phyloP scores from a whole-genome alignment of 2,329 filamentous ascomycete species.

The Xylariaceae sp. region DNA sequence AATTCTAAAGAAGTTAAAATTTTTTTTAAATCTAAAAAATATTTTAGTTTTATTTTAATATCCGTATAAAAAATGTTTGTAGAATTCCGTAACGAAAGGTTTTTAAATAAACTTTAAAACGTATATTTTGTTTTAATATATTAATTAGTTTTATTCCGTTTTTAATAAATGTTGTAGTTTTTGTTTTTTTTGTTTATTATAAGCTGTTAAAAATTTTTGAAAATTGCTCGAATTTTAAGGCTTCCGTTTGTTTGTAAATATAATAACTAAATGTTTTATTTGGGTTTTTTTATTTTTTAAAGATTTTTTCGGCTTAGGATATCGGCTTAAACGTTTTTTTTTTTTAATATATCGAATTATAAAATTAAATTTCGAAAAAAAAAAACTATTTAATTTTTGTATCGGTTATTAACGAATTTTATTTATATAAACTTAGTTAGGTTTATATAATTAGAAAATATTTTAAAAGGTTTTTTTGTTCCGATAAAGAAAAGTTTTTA shows the following conservation, averaged over 20 bases:
- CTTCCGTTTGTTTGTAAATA: slow-evolving; percentile 1
- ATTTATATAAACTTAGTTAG: neutral
- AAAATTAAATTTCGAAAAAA: too few relatives aligned
- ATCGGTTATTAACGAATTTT: neutral
- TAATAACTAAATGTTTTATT: slow-evolving; percentile 1
- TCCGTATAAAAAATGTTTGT: neutral
- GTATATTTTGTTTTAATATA: neutral
- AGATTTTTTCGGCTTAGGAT: too few relatives aligned
- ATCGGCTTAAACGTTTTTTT: too few relatives aligned
- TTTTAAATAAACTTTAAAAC: neutral
- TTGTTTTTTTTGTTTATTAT: neutral
- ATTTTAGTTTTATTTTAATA: neutral
- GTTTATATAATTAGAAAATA: slow-evolving; percentile 1
- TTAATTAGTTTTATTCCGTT: neutral
- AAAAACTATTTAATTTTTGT: slow-evolving; percentile 1
- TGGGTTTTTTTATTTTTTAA: slow-evolving; percentile 1
- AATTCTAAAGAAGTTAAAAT: neutral
- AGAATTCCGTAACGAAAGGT: neutral
- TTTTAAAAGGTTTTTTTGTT: too few relatives aligned
- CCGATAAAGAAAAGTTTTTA: slow-evolving; percentile 1
- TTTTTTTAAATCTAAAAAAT: neutral
- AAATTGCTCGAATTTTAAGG: neutral
- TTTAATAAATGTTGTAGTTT: neutral
- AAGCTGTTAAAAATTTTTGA: neutral
- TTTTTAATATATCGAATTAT: neutral